These are phyloP conservation scores for Lindgomyces ingoldianus DNA, from an alignment of 495 filamentous ascomycete species.

Conservation along the genomic window DNA sequence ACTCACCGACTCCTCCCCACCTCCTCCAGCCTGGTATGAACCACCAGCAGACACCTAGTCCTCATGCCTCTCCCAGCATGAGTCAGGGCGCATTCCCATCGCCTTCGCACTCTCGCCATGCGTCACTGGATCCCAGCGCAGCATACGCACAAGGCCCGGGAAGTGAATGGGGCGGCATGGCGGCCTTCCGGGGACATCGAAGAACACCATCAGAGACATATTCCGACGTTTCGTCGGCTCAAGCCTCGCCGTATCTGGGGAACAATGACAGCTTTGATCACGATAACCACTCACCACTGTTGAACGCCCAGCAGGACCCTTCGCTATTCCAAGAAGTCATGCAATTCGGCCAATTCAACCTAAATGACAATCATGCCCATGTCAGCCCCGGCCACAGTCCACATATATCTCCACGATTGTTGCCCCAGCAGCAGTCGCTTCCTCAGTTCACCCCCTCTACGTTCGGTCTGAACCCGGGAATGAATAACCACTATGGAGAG, in stretches of 20 bases:
- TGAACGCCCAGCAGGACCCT: conserved; percentile 69
- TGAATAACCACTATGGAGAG: conserved; percentile 52
- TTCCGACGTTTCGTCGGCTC: conserved; percentile 82
- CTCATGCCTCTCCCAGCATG: conserved; percentile 54
- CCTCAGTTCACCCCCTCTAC: conserved; percentile 42
- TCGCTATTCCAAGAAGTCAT: conserved; percentile 74
- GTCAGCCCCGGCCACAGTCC: conserved; percentile 82
- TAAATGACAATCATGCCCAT: conserved; percentile 67
- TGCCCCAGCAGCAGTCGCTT: conserved; percentile 62
- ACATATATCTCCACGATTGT: conserved; percentile 77
- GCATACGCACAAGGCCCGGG: conserved; percentile 65
- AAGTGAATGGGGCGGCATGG: conserved; percentile 68
- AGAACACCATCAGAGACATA: conserved; percentile 80
- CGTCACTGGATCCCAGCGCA: conserved; percentile 79
- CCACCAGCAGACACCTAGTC: conserved; percentile 42
- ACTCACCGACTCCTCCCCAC: conserved; percentile 68
- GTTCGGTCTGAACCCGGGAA: conserved; percentile 54
- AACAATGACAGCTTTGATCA: conserved; percentile 80
- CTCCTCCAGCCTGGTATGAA: conserved; percentile 61
- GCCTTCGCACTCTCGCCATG: conserved; percentile 70
- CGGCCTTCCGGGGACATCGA: conserved; percentile 71
- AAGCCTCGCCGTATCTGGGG: conserved; percentile 75
- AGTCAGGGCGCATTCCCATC: conserved; percentile 60
- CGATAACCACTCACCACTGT: conserved; percentile 78
- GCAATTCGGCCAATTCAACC: conserved; percentile 75